Evolutionary conservation across 1,139 yeast species (phyloP), one percentile per base, ranked within the genome.

Genomic region (Blastobotrys serpentis): DNA sequence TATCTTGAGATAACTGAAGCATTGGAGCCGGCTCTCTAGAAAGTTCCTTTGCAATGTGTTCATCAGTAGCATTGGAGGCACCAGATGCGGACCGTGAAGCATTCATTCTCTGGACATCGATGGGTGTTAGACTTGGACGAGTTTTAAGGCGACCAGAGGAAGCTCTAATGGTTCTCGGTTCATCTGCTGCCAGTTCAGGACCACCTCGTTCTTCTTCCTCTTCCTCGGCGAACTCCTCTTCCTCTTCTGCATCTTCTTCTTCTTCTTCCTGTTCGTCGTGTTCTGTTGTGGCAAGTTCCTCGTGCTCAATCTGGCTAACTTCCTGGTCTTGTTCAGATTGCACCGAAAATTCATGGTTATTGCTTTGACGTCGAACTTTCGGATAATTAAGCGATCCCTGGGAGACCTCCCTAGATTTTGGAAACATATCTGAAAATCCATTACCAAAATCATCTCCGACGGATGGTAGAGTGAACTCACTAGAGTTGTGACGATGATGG

Each of bases 101-200:
- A 3, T 56, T 47, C 6, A 60, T 51, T 5, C 59, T 52, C 4
- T 57, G 57, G 7, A 61, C 65, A 37, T 56, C 63, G 40, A 52
- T 54, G 7, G 66, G 65, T 3, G 64, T 58, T n/a, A 69, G 44
- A 30, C 72, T 68, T 3, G 68, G 62, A 6, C 69, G 56, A 1
- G 70, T 64, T 45, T 57, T 60, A n/a, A 62, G 40, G 23, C 54
- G 49, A 2, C 63, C 63, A n/a, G 60, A 57, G 2, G 59, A 52
- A 3, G 61, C 56, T 5, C 62, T 50, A 5, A 52, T 54, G 8
- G 61, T 56, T 13, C 59, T 52, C 13, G 54, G 51, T 3, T 44
- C 47, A 11, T 51, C 55, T 13, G 38, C 44, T 14, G 50, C 49
- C 32, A 43, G 53, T 32, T 46, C 51, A 34, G 53, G 47, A n/a